Conservation (phyloP, 2,329 filamentous ascomycete genomes). For the Zopfia rhizophila region DNA sequence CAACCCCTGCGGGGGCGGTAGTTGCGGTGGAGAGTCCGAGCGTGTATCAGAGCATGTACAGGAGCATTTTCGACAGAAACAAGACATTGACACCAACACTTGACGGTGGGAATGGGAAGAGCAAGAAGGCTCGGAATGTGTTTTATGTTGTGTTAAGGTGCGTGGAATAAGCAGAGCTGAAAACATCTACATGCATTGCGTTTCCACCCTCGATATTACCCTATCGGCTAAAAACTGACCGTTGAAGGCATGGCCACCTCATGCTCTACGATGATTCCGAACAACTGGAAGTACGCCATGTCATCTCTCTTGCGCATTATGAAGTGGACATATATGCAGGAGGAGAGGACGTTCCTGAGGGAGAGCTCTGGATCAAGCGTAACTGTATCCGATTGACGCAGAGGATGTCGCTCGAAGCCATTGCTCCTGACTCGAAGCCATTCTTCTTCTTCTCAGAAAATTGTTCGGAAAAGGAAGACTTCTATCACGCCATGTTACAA, state of each 20-base stretch:
- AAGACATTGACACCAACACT: slow-evolving; percentile 68
- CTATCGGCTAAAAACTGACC: slow-evolving; percentile 30
- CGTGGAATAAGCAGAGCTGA: slow-evolving; percentile 30
- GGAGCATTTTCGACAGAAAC: slow-evolving; percentile 87
- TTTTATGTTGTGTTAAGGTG: slow-evolving; percentile 93
- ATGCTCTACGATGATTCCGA: slow-evolving; percentile 98
- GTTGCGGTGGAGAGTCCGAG: slow-evolving; percentile 86
- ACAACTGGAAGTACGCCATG: slow-evolving; percentile 94
- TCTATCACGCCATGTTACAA: slow-evolving; percentile 90
- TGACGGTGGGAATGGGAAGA: slow-evolving; percentile 63
- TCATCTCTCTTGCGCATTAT: slow-evolving; percentile 91
- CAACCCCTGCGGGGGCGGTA: slow-evolving; percentile 81
- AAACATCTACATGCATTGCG: neutral
- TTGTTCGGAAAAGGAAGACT: slow-evolving; percentile 96
- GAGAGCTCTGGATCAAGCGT: slow-evolving; percentile 94
- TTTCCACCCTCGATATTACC: neutral
- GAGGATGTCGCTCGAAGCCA: slow-evolving; percentile 65
- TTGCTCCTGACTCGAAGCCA: slow-evolving; percentile 74
- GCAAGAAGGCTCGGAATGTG: slow-evolving; percentile 79
- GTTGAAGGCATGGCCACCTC: slow-evolving; percentile 84
- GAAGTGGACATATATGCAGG: slow-evolving; percentile 86
- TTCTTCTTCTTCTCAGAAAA: slow-evolving; percentile 97
- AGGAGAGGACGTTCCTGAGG: slow-evolving; percentile 80
- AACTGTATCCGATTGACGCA: slow-evolving; percentile 87
- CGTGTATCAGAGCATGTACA: slow-evolving; percentile 98